These are phyloP conservation scores for Botryobasidium botryosum DNA, from an alignment of 768 basidiomycete genomes.

Conservation along the genomic window DNA sequence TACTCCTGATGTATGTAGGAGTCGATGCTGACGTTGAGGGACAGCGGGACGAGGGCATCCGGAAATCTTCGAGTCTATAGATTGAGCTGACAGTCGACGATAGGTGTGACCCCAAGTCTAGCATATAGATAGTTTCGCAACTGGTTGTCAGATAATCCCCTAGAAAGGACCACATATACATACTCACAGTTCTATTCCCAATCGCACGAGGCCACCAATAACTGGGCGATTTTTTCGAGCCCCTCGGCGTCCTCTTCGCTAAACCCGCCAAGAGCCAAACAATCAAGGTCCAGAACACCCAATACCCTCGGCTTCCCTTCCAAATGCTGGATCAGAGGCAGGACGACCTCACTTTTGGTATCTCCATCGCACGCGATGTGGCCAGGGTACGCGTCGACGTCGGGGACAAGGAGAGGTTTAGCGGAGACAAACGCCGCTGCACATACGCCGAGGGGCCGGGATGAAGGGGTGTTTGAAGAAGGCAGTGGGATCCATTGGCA, in stretches of 20 bases:
- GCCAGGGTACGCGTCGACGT: slow-evolving; percentile 71
- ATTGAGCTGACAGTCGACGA: too few relatives aligned
- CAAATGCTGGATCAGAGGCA: slow-evolving; percentile 53
- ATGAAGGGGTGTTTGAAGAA: too few relatives aligned
- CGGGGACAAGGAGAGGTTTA: slow-evolving; percentile 45
- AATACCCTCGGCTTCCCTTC: slow-evolving; percentile 12
- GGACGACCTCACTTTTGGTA: slow-evolving; percentile 81
- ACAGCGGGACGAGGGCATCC: too few relatives aligned
- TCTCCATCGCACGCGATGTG: slow-evolving; percentile 91
- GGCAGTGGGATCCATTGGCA: slow-evolving; percentile 82
- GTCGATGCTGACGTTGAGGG: too few relatives aligned
- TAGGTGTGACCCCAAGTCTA: too few relatives aligned
- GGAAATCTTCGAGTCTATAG: too few relatives aligned
- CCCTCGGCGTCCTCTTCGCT: slow-evolving; percentile 62
- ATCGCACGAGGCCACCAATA: slow-evolving; percentile 29
- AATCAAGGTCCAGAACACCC: slow-evolving; percentile 69
- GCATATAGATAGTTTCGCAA: too few relatives aligned
- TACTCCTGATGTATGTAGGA: too few relatives aligned
- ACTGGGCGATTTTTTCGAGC: slow-evolving; percentile 48
- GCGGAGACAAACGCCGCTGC: slow-evolving; percentile 51
- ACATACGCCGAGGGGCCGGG: slow-evolving; percentile 58
- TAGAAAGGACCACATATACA: too few relatives aligned
- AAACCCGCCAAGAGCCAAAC: slow-evolving; percentile 53
- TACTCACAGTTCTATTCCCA: slow-evolving; percentile 3
- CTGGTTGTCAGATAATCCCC: too few relatives aligned